Evolutionary conservation across 2,329 filamentous ascomycete genomes (phyloP).

Genomic region (Xylariales sp.): DNA sequence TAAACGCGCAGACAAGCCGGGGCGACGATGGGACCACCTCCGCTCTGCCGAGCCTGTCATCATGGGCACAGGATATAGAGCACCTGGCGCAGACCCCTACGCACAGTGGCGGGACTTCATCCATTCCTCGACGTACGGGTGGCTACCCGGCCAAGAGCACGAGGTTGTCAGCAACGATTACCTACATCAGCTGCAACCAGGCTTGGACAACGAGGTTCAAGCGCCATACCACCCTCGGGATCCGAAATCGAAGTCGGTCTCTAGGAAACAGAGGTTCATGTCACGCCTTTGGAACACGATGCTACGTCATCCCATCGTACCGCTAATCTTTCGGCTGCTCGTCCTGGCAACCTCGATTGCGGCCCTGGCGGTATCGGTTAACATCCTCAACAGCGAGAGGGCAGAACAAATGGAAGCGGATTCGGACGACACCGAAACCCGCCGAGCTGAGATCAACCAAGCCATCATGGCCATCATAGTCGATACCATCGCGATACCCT

Average conservation of each 20-base stretch:
- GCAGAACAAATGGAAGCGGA: no score
- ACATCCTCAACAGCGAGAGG: slow-evolving; percentile 58
- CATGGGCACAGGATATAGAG: slow-evolving; percentile 41
- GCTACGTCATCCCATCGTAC: slow-evolving; percentile 1
- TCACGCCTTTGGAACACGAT: background rate
- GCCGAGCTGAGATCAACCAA: slow-evolving; percentile 59
- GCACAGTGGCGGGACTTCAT: slow-evolving; percentile 50
- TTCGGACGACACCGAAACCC: no score
- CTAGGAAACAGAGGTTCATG: background rate
- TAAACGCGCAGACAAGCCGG: slow-evolving; percentile 42
- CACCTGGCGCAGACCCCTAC: slow-evolving; percentile 34
- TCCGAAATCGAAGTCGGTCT: background rate
- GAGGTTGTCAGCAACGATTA: slow-evolving; percentile 42
- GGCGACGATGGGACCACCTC: slow-evolving; percentile 56
- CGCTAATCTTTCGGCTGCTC: slow-evolving; percentile 7
- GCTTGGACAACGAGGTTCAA: background rate
- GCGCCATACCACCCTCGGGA: background rate
- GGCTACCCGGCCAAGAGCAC: slow-evolving; percentile 40
- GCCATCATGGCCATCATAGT: slow-evolving; percentile 86
- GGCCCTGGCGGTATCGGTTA: slow-evolving; percentile 65
- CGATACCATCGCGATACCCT: slow-evolving; percentile 82
- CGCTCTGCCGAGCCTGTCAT: slow-evolving; percentile 56
- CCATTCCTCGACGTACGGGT: slow-evolving; percentile 48
- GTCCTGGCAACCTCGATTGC: slow-evolving; percentile 7
- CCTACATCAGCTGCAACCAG: slow-evolving; percentile 25